Evolutionary conservation across 345 rosid genomes (phyloP).

Genomic region (Eucalyptus cloeziana): DNA sequence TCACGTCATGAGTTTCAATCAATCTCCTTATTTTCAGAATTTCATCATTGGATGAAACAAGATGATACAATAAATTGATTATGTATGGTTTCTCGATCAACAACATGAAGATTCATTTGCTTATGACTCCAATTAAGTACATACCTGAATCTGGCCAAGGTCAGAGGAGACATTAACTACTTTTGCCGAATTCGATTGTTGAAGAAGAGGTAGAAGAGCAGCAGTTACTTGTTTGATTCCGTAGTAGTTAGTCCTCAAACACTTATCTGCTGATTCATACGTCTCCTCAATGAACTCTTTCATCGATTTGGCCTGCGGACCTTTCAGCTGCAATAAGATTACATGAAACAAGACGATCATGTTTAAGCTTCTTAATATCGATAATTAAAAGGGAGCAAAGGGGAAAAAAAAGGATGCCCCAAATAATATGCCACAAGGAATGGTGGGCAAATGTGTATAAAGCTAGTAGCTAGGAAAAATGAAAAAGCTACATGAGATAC

Average conservation of each 20-base stretch:
- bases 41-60: too few relatives aligned
- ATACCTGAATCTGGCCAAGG: background rate
- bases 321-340: background rate
- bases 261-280: background rate
- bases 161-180: conserved; percentile 7
- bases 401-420: too few relatives aligned
- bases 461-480: too few relatives aligned
- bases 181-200: background rate
- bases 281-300: background rate
- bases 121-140: background rate
- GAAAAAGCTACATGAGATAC: background rate
- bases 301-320: background rate
- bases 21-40: too few relatives aligned
- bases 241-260: conserved; percentile 4
- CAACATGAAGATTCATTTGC: background rate
- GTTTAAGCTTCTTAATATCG: background rate
- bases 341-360: background rate
- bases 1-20: too few relatives aligned
- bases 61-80: background rate
- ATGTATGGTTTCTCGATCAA: background rate
- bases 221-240: conserved; percentile 2
- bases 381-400: too few relatives aligned
- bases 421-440: too few relatives aligned
- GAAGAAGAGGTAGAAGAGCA: background rate
- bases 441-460: too few relatives aligned